phyloP scores from a whole-genome alignment of 116 monocot genomes.

The Cymodocea nodosa region DNA sequence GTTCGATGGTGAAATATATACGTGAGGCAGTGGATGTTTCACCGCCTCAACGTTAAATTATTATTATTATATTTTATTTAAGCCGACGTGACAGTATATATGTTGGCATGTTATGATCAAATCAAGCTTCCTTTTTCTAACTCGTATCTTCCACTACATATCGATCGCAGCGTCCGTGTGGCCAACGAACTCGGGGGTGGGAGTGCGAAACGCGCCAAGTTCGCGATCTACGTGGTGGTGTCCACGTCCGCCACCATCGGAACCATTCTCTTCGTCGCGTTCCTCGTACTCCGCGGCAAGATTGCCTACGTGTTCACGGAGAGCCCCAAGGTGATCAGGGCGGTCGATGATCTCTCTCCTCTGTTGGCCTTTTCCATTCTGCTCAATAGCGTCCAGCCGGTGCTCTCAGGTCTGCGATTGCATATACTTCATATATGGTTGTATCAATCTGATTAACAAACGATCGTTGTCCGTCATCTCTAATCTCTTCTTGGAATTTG shows the following conservation, averaged over 20 bases:
- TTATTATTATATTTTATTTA: no score
- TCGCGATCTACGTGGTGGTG: constrained; percentile 38
- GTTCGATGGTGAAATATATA: no score
- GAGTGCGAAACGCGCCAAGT: constrained; percentile 49
- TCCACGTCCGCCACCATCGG: constrained; percentile 33
- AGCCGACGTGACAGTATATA: no score
- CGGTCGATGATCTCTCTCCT: constrained; percentile 53
- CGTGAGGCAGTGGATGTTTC: no score
- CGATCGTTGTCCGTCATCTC: not conserved
- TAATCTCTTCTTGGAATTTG: not conserved
- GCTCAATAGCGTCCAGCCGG: constrained; percentile 59
- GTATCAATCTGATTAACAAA: no score
- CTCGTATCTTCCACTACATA: not conserved
- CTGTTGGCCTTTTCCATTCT: constrained; percentile 68
- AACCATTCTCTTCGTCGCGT: constrained; percentile 31
- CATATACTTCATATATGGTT: no score
- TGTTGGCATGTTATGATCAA: no score
- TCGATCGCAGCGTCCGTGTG: constrained; percentile 48
- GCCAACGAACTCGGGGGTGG: constrained; percentile 86
- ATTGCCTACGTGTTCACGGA: constrained; percentile 66
- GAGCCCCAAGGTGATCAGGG: constrained; percentile 26
- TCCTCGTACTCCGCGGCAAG: constrained; percentile 32
- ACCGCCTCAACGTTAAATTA: no score
- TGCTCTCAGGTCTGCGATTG: constrained; percentile 3
- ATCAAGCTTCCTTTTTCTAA: no score